Base-by-base conservation (phyloP, 495 filamentous ascomycete genomes). In the Penicillium psychrofluorescens region DNA sequence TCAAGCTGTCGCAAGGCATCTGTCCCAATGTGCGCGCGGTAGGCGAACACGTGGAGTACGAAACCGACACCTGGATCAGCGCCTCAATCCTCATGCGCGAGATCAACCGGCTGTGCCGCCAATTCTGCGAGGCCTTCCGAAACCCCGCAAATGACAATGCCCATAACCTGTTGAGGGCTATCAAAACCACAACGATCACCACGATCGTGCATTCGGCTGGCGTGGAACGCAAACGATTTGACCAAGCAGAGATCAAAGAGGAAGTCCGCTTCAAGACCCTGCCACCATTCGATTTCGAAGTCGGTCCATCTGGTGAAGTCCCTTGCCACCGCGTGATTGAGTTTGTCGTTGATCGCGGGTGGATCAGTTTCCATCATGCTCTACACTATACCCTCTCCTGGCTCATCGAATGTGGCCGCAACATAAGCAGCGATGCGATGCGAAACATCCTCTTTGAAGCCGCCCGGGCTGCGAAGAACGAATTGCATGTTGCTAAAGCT, bases 361-460 rank as follows among this genome's bases (percentile, higher is more conserved):
- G 86, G 0, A 92, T 97, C 62, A 97, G 94, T 63, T 97, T 99
- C 72, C 94, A 99, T 55, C 92, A 99, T 61, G 88, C 88, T 7
- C 72, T 99, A 30, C 92, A 99, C 60, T 97, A 97, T 60, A 94
- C 86, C 0, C 67, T 96, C n/a, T 97, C 94, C 1, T 99, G 92
- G 92, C 70, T 99, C 30, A 79, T 99, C 45, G 92, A 96, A 52
- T 84, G 85, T 46, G 94, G 81, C 30, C 91, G 90, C 55, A 70
- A 75, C 38, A 83, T 96, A 76, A 70, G 76, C 35, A 66, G 71
- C 9, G 72, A 81, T 2, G 65, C 85, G 40, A 68, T 97, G 44
- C 75, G 70, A 32, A 68, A 70, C 6, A 72, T 91, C 8, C 66
- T 97, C 9, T 46, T 79, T 67, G 63, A 66, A 46, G 48, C 74